Percentiles rank a stretch among this genome's conserved stretches.
phyloP scores from a whole-genome alignment of 2,329 filamentous ascomycete species.

The Claviceps sp. region DNA sequence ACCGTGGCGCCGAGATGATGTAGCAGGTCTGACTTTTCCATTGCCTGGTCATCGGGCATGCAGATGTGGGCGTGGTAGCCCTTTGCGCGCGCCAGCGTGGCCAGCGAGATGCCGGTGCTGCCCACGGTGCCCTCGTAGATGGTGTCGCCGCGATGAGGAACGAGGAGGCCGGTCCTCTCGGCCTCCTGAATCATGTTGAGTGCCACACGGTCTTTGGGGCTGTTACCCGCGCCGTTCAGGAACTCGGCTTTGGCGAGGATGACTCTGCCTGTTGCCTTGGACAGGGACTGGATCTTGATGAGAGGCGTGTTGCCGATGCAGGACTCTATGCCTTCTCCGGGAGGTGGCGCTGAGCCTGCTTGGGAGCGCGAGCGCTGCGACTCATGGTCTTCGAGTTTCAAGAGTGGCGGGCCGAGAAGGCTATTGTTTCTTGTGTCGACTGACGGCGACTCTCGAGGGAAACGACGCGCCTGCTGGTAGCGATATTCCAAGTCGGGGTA shows the following conservation, averaged over 20 bases:
- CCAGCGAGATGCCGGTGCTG: constrained; percentile 89
- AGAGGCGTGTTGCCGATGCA: constrained; percentile 91
- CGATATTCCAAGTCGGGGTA: constrained; percentile 60
- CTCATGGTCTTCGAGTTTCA: constrained; percentile 45
- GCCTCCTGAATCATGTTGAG: constrained; percentile 77
- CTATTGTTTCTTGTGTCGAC: constrained; percentile 26
- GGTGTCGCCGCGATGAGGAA: constrained; percentile 73
- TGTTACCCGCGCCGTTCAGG: constrained; percentile 85
- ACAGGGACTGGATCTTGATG: constrained; percentile 73
- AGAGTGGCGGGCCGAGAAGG: constrained; percentile 29
- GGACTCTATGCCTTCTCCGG: constrained; percentile 65
- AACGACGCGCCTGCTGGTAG: constrained; percentile 34
- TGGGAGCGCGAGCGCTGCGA: constrained; percentile 8
- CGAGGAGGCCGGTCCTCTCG: constrained; percentile 62
- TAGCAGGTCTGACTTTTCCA: constrained; percentile 81
- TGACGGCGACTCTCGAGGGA: constrained; percentile 2
- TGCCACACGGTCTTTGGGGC: constrained; percentile 90
- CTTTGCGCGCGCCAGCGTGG: constrained; percentile 72
- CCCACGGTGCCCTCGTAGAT: constrained; percentile 97
- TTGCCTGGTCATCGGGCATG: constrained; percentile 86
- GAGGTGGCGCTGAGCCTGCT: neutral
- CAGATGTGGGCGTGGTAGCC: constrained; percentile 92
- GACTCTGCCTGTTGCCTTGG: constrained; percentile 71
- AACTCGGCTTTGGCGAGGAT: constrained; percentile 95
- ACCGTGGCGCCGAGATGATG: constrained; percentile 85